A percentile compares a stretch with the other conserved stretches of the same genome.
phyloP scores from a whole-genome alignment of 208 protist genomes.

The Leptomonas pyrrhocoris region DNA sequence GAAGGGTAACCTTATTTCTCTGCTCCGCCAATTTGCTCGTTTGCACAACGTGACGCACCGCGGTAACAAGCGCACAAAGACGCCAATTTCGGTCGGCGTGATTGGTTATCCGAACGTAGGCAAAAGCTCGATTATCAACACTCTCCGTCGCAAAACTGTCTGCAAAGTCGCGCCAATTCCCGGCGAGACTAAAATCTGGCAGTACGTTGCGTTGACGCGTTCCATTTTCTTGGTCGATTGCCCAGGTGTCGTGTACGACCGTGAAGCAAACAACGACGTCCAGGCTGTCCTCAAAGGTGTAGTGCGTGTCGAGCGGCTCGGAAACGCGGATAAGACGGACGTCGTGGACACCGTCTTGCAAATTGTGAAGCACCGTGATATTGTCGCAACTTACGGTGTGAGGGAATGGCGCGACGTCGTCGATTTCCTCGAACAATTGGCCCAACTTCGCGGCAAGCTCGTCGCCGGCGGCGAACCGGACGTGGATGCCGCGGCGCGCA shows the following conservation, averaged over 20 bases:
- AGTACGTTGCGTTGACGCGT: slow-evolving; percentile 99
- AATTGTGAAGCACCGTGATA: slow-evolving; percentile 95
- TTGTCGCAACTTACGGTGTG: slow-evolving; percentile 97
- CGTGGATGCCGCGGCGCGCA: slow-evolving; percentile 93
- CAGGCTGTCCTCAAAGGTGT: slow-evolving; percentile 99
- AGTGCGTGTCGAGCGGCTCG: slow-evolving; percentile 92
- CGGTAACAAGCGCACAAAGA: slow-evolving; percentile 87
- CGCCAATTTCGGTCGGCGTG: slow-evolving; percentile 88
- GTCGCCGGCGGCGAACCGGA: slow-evolving; percentile 96
- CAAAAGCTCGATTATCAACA: slow-evolving; percentile 99
- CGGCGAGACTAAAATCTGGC: slow-evolving; percentile 99
- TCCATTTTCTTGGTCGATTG: slow-evolving; percentile 99
- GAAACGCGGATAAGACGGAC: slow-evolving; percentile 92
- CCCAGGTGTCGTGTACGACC: slow-evolving; percentile 98
- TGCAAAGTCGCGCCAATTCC: slow-evolving; percentile 99
- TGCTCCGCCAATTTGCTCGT: slow-evolving; percentile 97
- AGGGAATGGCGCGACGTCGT: slow-evolving; percentile 90
- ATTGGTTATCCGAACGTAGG: slow-evolving; percentile 99
- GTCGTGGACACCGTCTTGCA: slow-evolving; percentile 95
- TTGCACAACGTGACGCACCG: slow-evolving; percentile 91
- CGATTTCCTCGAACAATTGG: slow-evolving; percentile 98
- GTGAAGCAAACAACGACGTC: slow-evolving; percentile 94
- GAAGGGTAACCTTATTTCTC: slow-evolving; percentile 98
- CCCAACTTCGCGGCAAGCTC: slow-evolving; percentile 94
- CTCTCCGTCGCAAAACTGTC: slow-evolving; percentile 96